phyloP scores from a whole-genome alignment of 805 yeast species.

The Barnettozyma wickerhamii region DNA sequence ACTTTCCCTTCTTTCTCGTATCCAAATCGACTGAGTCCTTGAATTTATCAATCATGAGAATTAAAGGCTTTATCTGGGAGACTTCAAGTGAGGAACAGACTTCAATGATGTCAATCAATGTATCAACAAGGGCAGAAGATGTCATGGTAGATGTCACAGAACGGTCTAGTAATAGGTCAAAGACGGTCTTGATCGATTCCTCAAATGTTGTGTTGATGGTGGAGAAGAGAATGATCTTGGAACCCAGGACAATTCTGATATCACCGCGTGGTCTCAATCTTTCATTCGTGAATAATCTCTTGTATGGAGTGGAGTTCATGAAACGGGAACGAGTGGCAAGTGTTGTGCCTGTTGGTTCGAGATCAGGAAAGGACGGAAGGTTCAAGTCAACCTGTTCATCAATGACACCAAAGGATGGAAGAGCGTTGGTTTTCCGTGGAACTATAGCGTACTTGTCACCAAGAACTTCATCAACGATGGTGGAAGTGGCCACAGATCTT shows the following conservation, averaged over 20 bases:
- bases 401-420: background rate
- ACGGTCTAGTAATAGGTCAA: conserved; percentile 8
- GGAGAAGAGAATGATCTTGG: conserved; percentile 10
- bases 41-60: conserved; percentile 19
- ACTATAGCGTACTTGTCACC: conserved; percentile 18
- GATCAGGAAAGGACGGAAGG: background rate
- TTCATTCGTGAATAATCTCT: conserved; percentile 9
- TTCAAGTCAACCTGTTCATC: conserved; percentile 3
- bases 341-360: background rate
- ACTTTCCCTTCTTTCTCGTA: conserved; percentile 16
- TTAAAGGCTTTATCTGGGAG: conserved; percentile 12
- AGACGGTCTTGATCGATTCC: conserved; percentile 11
- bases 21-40: conserved; percentile 15
- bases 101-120: conserved; percentile 11
- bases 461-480: conserved; percentile 18
- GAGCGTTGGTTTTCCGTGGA: conserved; percentile 2
- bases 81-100: conserved; percentile 14
- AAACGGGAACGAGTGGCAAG: conserved; percentile 7
- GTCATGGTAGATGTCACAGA: conserved; percentile 3
- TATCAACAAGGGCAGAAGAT: conserved; percentile 4
- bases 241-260: conserved; percentile 12
- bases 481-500: conserved; percentile 16
- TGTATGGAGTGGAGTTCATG: conserved; percentile 13
- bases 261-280: conserved; percentile 6
- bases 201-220: conserved; percentile 10